Base-by-base conservation (phyloP, 202 grass and related monocot species). In the Panicum virgatum region DNA sequence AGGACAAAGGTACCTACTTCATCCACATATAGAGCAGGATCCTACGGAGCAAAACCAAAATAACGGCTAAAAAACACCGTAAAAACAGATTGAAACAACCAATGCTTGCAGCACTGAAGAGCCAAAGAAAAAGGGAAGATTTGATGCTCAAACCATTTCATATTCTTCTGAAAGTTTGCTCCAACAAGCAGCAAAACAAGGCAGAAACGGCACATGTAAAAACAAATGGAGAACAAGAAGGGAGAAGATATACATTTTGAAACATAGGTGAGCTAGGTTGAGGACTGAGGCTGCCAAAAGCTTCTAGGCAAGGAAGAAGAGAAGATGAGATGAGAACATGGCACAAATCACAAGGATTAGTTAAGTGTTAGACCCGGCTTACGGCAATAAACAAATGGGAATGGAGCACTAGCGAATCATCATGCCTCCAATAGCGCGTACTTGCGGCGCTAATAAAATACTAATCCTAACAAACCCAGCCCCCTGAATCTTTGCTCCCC, bases 361-460 rank as follows among this genome's bases (percentile, higher is more conserved):
- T 83, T 71, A 76, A 90, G 79, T 82, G 36, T 75, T 80, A 86
- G 75, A 18, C 84, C 61, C 26, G 14, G 56, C 34, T 83, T 75
- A 90, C 9, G 26, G 74, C 84, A 80, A 84, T 87, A 80, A 82
- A 84, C 61, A 76, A 90, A 83, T 63, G 63, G 46, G 11, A 52
- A 50, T 37, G 69, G 64, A 75, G 62, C 73, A 80, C 29, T 16
- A 75, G 80, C 67, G 80, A 65, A 90, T 86, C 88, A 73, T 79
- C 83, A 23, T 75, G 84, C 83, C 61, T 70, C 79, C 72, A 83
- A 90, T 87, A 90, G 84, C 30, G 40, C 51, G 83, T 89, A 78
- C 88, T 86, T 82, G 78, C 48, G 1, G 38, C 84, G 76, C 80
- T 87, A 90, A 84, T 90, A 90, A 87, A 90, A 84, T 66, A 90